These are phyloP conservation scores for Xerocomus amazonicus DNA, from an alignment of 1,284 basidiomycete genomes.

Conservation along the genomic window DNA sequence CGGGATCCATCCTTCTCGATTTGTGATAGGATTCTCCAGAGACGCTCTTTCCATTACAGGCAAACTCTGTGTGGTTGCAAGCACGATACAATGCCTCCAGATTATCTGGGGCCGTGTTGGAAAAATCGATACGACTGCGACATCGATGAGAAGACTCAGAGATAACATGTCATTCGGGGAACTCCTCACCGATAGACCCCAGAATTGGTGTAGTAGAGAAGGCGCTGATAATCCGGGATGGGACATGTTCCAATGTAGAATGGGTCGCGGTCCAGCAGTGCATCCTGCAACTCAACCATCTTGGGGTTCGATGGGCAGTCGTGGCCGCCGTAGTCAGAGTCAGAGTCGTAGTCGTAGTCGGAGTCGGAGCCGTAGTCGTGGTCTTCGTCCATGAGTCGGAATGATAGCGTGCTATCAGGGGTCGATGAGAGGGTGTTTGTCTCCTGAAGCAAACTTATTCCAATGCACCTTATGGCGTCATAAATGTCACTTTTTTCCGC, in stretches of 20 bases:
- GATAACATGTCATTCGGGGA: too few species aligned
- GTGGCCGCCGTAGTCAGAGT: too few species aligned
- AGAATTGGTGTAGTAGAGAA: constrained; percentile 3
- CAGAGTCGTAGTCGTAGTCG: not conserved
- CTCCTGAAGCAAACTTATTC: too few species aligned
- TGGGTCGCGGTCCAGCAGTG: constrained; percentile 1
- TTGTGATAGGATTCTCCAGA: constrained; percentile 27
- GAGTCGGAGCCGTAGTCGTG: too few species aligned
- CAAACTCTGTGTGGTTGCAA: constrained; percentile 15
- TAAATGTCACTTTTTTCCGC: too few species aligned
- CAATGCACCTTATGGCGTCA: too few species aligned
- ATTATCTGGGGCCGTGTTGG: not conserved
- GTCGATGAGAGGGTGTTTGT: too few species aligned
- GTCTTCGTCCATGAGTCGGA: too few species aligned
- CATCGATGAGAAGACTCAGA: not conserved
- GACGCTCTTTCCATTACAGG: constrained; percentile 5
- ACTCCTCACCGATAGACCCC: constrained; percentile 1
- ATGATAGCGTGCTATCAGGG: too few species aligned
- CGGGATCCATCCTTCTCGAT: constrained; percentile 33
- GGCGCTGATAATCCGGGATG: constrained; percentile 7
- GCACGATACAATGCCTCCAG: constrained; percentile 8
- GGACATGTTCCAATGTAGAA: constrained; percentile 6
- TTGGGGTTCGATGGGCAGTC: not conserved
- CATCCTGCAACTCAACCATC: not conserved
- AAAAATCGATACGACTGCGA: constrained; percentile 11